A percentile compares a stretch with the other conserved stretches of the same genome.
Evolutionary conservation across 305 asterid genomes (phyloP).

Genomic region (Coffea humblotiana): DNA sequence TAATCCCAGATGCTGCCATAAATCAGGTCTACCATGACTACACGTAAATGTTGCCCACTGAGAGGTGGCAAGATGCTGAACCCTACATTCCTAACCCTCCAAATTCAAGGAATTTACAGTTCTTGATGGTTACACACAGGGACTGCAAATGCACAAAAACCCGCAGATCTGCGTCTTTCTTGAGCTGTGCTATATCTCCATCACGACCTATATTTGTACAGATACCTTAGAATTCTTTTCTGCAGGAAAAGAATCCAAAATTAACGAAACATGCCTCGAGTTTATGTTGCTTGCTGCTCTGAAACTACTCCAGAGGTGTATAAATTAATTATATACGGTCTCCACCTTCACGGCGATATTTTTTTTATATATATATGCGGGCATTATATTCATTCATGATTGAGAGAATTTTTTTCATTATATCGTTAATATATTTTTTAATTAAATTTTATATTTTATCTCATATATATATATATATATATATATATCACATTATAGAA

Average conservation of each 20-base stretch:
- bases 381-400: too few species aligned
- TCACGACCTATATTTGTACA: neutral
- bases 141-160: neutral
- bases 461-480: too few species aligned
- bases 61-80: conserved; percentile 33
- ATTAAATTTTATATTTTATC: too few species aligned
- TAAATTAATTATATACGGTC: neutral
- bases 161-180: neutral
- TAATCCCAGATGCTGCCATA: neutral
- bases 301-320: conserved; percentile 13
- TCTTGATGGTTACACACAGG: neutral
- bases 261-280: conserved; percentile 21
- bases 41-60: conserved; percentile 29
- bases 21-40: conserved; percentile 20
- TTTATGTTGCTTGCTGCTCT: conserved; percentile 23
- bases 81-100: conserved; percentile 7
- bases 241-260: neutral
- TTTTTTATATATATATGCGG: too few species aligned
- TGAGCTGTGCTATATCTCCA: neutral
- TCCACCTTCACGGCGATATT: neutral
- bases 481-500: too few species aligned
- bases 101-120: neutral
- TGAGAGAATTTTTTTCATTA: too few species aligned
- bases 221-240: conserved; percentile 15
- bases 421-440: too few species aligned